phyloP scores from a whole-genome alignment of 345 rosid genomes.

The Brassica cretica region DNA sequence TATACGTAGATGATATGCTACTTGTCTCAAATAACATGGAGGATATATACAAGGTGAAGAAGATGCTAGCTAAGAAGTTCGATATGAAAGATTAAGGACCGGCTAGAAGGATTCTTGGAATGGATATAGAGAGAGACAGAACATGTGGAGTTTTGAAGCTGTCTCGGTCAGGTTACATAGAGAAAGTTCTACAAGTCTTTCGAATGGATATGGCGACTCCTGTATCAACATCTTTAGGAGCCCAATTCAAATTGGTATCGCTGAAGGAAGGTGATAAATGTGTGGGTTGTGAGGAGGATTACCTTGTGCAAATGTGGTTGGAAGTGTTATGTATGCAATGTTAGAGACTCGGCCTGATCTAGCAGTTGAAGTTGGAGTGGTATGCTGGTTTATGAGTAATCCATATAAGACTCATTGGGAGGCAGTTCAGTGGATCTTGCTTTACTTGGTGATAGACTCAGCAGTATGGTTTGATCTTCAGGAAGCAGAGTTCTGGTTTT shows the following conservation, averaged over 20 bases:
- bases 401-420: neutral
- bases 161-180: neutral
- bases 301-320: neutral
- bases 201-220: neutral
- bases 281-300: neutral
- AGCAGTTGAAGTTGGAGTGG: neutral
- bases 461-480: no score
- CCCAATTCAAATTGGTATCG: neutral
- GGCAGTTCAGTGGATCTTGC: neutral
- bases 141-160: neutral
- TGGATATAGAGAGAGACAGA: neutral
- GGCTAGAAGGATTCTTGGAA: neutral
- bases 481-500: neutral
- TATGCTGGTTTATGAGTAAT: neutral
- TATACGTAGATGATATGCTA: neutral
- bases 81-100: neutral
- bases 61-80: neutral
- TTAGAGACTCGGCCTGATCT: neutral
- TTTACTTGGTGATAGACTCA: neutral
- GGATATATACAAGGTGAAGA: neutral
- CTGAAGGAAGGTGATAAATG: neutral
- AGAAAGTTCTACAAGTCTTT: neutral
- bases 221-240: neutral
- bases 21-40: neutral
- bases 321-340: no score